phyloP scores from a whole-genome alignment of 2,329 filamentous ascomycete species.

The Pyrenochaeta sp. region DNA sequence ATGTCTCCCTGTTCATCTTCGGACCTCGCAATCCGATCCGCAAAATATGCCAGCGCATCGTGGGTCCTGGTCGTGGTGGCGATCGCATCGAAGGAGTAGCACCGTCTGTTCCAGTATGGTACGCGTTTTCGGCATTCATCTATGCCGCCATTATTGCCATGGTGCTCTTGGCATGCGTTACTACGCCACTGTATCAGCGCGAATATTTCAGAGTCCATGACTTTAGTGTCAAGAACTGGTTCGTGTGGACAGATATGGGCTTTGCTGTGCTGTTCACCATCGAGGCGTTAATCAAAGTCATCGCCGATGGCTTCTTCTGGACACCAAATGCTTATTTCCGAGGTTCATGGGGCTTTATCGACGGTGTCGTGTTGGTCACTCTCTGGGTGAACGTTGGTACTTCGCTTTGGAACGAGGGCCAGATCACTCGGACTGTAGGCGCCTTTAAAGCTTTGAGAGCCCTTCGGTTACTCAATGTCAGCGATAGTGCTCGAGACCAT shows the following conservation, averaged over 20 bases:
- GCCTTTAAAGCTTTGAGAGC: conserved; percentile 97
- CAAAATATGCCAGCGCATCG: conserved; percentile 83
- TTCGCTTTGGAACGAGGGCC: conserved; percentile 80
- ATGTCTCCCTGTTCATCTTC: conserved; percentile 90
- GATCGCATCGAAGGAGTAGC: conserved; percentile 90
- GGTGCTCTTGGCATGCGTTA: conserved; percentile 95
- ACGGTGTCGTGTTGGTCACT: conserved; percentile 88
- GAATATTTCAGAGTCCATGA: conserved; percentile 74
- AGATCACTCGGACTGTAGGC: conserved; percentile 87
- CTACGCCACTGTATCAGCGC: conserved; percentile 92
- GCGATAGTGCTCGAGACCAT: conserved; percentile 92
- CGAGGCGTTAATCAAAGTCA: conserved; percentile 89
- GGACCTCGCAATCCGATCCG: conserved; percentile 79
- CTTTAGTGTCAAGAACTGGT: conserved; percentile 81
- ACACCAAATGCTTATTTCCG: conserved; percentile 97
- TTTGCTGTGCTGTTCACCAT: conserved; percentile 87
- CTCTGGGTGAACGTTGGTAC: conserved; percentile 95
- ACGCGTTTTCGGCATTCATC: conserved; percentile 89
- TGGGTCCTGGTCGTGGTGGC: conserved; percentile 86
- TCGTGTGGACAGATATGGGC: conserved; percentile 89
- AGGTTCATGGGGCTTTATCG: conserved; percentile 96
- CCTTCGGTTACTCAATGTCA: conserved; percentile 89
- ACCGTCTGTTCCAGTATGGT: conserved; percentile 91
- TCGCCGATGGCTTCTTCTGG: conserved; percentile 95
- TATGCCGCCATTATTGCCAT: conserved; percentile 95